Base-by-base conservation (phyloP, 345 rosid species). In the Isatis tinctoria region DNA sequence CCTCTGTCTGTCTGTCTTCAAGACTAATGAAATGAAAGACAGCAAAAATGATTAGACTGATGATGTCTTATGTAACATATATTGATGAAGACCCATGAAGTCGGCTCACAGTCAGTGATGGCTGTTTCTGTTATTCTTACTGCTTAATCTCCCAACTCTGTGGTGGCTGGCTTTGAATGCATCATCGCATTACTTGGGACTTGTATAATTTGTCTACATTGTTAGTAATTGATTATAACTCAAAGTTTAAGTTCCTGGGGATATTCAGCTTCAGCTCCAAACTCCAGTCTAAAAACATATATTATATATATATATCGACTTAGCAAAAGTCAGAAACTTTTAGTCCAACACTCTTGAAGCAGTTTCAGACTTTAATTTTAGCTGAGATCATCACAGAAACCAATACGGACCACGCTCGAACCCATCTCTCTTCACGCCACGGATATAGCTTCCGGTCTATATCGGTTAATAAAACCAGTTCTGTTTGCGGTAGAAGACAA, bases 111-210 rank as follows among this genome's bases (percentile, higher is more conserved):
- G 35, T 63, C 45, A 10, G 63, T 12, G 61, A 49, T 20, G n/a
- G 30, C 36, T 75, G 45, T 75, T 32, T 32, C 16, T 45, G 40
- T 60, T 45, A 59, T 56, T 18, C 40, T 13, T 73, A n/a, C 59
- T 65, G 39, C 53, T 51, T 59, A 59, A 59, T 48, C 17, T 43
- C 45, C 17, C 11, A 71, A 22, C 44, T 70, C 6, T 54, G 39
- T 74, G 26, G 44, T 63, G 53, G 32, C 24, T 63, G 53, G 32
- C 24, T n/a, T 57, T 24, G 9, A 26, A 61, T 61, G 27, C n/a
- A 60, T 47, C 44, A 43, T 60, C 43, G 9, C 16, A 22, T 24
- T 11, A 24, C 57, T 24, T 51, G 32, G 32, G 13, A 24, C 24
- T 51, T 51, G 30, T 24, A 24, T 65, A 35, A 26, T 13, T 48